Percentiles rank a stretch among this genome's conserved stretches.
Evolutionary conservation across 768 basidiomycete species (phyloP).

Genomic region (Chalciporus sphaerocephalus): DNA sequence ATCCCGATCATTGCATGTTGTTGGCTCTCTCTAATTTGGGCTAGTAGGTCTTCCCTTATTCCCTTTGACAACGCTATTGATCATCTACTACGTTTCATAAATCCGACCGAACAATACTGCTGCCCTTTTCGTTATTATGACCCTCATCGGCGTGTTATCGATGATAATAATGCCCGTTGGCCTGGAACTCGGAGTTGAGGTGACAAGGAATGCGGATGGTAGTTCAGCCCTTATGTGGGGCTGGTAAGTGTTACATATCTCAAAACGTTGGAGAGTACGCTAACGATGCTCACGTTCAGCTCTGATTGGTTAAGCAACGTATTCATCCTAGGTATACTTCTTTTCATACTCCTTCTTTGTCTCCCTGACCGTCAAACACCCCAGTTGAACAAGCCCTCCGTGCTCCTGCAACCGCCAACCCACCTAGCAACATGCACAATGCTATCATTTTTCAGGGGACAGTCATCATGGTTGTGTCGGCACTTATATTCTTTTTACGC

Average conservation of each 20-base stretch:
- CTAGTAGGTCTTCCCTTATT: constrained; percentile 46
- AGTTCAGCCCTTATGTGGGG: constrained; percentile 78
- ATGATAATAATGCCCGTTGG: constrained; percentile 71
- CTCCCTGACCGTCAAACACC: constrained; percentile 25
- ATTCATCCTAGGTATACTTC: constrained; percentile 55
- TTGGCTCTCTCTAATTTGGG: constrained; percentile 81
- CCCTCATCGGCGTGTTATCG: constrained; percentile 60
- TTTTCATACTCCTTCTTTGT: constrained; percentile 22
- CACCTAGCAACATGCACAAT: constrained; percentile 70
- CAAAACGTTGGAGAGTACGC: too few species aligned
- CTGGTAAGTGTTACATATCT: constrained; percentile 46
- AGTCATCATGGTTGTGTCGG: constrained; percentile 38
- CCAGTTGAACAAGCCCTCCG: constrained; percentile 69
- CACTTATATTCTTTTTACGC: constrained; percentile 46
- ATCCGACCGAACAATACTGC: constrained; percentile 59
- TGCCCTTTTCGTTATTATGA: constrained; percentile 62
- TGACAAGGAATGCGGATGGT: constrained; percentile 74
- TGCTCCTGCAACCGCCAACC: constrained; percentile 56
- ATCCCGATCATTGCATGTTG: constrained; percentile 56
- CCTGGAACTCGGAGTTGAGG: constrained; percentile 74
- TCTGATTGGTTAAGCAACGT: constrained; percentile 59
- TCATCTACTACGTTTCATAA: constrained; percentile 63
- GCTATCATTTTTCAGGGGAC: constrained; percentile 65
- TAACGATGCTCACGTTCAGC: constrained; percentile 30
- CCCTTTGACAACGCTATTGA: neutral